phyloP scores from a whole-genome alignment of 2,329 filamentous ascomycete genomes.

The Hymenotorrendiella dingleyae region DNA sequence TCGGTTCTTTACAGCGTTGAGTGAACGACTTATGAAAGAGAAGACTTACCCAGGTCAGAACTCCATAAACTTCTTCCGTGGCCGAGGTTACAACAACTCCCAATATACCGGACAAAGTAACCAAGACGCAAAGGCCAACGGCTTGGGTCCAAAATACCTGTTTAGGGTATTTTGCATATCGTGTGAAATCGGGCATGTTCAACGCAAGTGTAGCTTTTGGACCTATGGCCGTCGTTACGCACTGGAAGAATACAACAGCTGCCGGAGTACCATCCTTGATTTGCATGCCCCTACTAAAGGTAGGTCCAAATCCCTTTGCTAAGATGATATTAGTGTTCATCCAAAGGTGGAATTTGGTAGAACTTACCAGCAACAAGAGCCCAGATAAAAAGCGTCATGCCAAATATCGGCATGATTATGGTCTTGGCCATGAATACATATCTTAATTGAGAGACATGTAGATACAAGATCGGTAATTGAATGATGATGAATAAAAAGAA shows the following conservation, averaged over 20 bases:
- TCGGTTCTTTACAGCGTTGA: no score
- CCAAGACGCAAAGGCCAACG: slow-evolving; percentile 19
- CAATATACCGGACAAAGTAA: slow-evolving; percentile 23
- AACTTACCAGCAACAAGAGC: slow-evolving; percentile 16
- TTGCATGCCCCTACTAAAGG: slow-evolving; percentile 17
- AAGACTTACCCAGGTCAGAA: slow-evolving; percentile 12
- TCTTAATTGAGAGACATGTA: slow-evolving; percentile 40
- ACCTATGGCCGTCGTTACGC: slow-evolving; percentile 19
- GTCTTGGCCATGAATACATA: slow-evolving; percentile 47
- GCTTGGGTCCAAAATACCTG: slow-evolving; percentile 22
- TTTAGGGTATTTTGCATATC: slow-evolving; percentile 22
- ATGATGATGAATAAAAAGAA: slow-evolving; percentile 40
- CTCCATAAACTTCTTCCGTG: slow-evolving; percentile 24
- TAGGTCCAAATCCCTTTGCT: slow-evolving; percentile 21
- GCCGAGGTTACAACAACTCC: slow-evolving; percentile 24
- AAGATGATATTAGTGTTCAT: background rate
- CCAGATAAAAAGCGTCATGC: slow-evolving; percentile 22
- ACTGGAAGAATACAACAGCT: slow-evolving; percentile 17
- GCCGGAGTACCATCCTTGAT: slow-evolving; percentile 16
- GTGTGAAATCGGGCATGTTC: slow-evolving; percentile 30
- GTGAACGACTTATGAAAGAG: background rate
- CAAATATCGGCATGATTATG: slow-evolving; percentile 24
- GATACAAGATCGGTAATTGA: slow-evolving; percentile 38
- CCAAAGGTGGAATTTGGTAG: background rate
- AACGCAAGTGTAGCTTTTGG: slow-evolving; percentile 25